These are phyloP conservation scores for Botrytis tulipae DNA, from an alignment of 2,329 filamentous ascomycete genomes.

Conservation along the genomic window DNA sequence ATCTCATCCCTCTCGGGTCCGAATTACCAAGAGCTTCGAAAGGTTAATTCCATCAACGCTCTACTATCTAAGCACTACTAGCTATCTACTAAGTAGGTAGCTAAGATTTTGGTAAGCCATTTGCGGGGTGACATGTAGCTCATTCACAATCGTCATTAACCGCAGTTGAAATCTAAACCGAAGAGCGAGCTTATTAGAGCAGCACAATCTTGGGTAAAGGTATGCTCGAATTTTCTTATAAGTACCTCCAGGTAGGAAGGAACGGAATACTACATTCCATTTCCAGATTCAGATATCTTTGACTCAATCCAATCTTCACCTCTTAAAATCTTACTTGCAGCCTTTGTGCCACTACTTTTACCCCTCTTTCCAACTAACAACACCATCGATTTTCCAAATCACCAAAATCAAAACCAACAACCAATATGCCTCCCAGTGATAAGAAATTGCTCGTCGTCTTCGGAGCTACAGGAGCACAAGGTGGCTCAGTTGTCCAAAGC, in stretches of 20 bases:
- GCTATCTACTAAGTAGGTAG: too few relatives aligned
- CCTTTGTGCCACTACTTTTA: conserved; percentile 2
- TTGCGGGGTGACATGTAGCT: not conserved
- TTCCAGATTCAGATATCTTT: not conserved
- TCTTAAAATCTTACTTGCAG: not conserved
- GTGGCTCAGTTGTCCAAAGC: conserved; percentile 51
- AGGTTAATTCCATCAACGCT: not conserved
- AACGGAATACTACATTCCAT: not conserved
- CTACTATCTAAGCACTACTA: too few relatives aligned
- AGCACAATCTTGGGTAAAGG: not conserved
- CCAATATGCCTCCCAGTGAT: conserved; percentile 29
- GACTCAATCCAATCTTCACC: not conserved
- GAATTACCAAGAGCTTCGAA: not conserved
- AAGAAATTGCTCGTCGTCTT: conserved; percentile 47
- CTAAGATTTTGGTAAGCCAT: not conserved
- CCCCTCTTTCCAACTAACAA: not conserved
- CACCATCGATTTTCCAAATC: not conserved
- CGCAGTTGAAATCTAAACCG: not conserved
- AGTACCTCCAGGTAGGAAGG: not conserved
- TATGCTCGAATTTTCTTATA: not conserved
- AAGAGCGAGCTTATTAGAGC: not conserved
- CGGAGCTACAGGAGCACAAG: conserved; percentile 51
- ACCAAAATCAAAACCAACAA: not conserved
- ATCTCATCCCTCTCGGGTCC: not conserved
- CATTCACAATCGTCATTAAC: not conserved